Conservation (phyloP, 768 basidiomycete species). For the Panus rudis region DNA sequence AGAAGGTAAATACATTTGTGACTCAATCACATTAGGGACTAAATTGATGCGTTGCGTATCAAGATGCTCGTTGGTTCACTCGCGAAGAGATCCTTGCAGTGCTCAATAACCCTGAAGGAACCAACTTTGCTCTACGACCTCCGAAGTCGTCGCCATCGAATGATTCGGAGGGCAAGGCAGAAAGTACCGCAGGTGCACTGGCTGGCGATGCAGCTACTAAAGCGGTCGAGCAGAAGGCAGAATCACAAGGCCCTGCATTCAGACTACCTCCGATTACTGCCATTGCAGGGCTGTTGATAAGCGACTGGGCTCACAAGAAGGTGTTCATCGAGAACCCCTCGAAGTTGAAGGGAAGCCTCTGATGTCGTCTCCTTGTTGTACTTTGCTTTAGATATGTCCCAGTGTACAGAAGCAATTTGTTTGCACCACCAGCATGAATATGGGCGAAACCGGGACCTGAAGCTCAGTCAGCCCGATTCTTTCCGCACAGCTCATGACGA, state of each 20-base stretch:
- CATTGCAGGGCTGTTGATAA: conserved; percentile 77
- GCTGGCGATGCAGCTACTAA: conserved; percentile 7
- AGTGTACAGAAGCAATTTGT: too few relatives aligned
- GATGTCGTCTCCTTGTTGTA: too few relatives aligned
- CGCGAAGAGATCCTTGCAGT: conserved; percentile 64
- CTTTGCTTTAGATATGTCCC: too few relatives aligned
- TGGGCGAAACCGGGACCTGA: too few relatives aligned
- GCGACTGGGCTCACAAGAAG: conserved; percentile 69
- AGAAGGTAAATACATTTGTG: conserved; percentile 55
- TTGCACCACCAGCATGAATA: too few relatives aligned
- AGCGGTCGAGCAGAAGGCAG: conserved; percentile 9
- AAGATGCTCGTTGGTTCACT: conserved; percentile 89
- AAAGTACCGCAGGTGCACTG: not conserved
- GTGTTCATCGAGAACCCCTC: conserved; percentile 29
- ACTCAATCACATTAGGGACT: not conserved
- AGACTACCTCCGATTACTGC: conserved; percentile 71
- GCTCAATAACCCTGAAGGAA: conserved; percentile 38
- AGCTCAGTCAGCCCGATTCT: too few relatives aligned
- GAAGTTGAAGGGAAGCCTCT: not conserved
- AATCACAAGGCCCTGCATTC: conserved; percentile 36
- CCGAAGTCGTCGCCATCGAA: not conserved
- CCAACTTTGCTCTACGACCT: not conserved
- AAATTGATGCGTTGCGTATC: not conserved
- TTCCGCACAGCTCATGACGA: too few relatives aligned
- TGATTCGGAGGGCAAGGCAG: not conserved